Evolutionary conservation across 306 rosid species (phyloP).

Genomic region (Inga laurina): DNA sequence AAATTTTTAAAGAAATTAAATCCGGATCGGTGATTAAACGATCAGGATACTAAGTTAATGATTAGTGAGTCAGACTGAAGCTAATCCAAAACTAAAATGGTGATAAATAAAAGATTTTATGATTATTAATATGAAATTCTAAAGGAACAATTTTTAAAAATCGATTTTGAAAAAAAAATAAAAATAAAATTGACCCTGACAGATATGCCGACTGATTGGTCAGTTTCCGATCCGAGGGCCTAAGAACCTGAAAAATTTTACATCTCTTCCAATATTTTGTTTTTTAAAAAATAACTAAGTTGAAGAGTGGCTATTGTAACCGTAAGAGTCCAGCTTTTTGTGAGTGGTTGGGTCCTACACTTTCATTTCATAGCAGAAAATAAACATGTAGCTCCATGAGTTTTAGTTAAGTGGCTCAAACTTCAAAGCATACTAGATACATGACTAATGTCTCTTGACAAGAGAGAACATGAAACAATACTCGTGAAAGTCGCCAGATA

Average conservation of each 20-base stretch:
- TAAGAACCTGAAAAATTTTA: neutral
- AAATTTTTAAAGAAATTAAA: neutral
- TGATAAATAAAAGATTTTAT: too few species aligned
- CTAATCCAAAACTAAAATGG: too few species aligned
- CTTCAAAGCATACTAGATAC: neutral
- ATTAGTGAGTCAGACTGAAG: too few species aligned
- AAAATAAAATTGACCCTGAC: too few species aligned
- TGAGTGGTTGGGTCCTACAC: neutral
- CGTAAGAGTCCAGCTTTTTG: neutral
- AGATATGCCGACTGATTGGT: too few species aligned
- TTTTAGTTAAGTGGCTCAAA: neutral
- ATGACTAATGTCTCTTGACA: neutral
- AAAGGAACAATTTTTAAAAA: too few species aligned
- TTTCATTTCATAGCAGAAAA: neutral
- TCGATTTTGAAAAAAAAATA: too few species aligned
- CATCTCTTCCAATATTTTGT: neutral
- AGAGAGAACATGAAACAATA: neutral
- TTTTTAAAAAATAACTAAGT: neutral
- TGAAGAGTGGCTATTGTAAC: neutral
- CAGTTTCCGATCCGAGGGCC: too few species aligned
- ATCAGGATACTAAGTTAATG: too few species aligned
- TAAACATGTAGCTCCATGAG: neutral
- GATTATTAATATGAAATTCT: too few species aligned
- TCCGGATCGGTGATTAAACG: too few species aligned
- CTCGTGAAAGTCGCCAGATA: neutral